Base-by-base conservation (phyloP, 2,329 filamentous ascomycete genomes). In the Monilinia polystroma region DNA sequence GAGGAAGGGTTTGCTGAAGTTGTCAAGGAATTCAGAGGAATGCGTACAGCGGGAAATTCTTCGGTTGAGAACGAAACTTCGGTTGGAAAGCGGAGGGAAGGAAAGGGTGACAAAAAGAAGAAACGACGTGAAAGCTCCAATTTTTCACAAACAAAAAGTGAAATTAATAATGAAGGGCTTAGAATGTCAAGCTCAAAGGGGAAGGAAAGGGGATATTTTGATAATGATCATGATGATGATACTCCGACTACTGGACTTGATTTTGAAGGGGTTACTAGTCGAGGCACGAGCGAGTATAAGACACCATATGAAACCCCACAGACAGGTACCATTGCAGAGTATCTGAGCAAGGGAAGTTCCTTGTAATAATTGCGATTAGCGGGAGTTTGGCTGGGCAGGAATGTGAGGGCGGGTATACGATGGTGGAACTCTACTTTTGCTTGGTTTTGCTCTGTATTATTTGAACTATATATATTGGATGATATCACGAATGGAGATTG, bases 1-100 rank as follows among this genome's bases (percentile, higher is more conserved):
- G 93, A 98, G 76, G 92, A 96, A 78, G 90, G 93, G 18, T 94
- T 98, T 77, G 85, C 90, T 2, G 92, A 97, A 68, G 89, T 96
- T n/a, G 85, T 93, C 66, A 87, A 86, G 69, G 92, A 95, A 77
- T 89, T 96, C 26, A 68, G 72, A 29, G 73, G 70, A 0, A 72
- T 76, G 70, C 67, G 73, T 14, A 75, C 74, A 4, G 72, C 74
- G 6, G 73, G 70, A 3, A 75, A 74, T 66, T 72, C 71, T n/a
- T 72, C 71, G 3, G 71, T 72, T 5, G 72, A 73, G 41, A 55
- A 23, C 49, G 67, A 35, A 59, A 70, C 68, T 53, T 70, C 67
- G 2, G 69, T 71, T 41, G 70, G 68, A 4, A 72, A 69, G 47
- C 47, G 38, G 60, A 66, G 43, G 23, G 66, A 64, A 49, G 58